phyloP scores from a whole-genome alignment of 2,329 filamentous ascomycete genomes.

The Lachnellula willkommii region DNA sequence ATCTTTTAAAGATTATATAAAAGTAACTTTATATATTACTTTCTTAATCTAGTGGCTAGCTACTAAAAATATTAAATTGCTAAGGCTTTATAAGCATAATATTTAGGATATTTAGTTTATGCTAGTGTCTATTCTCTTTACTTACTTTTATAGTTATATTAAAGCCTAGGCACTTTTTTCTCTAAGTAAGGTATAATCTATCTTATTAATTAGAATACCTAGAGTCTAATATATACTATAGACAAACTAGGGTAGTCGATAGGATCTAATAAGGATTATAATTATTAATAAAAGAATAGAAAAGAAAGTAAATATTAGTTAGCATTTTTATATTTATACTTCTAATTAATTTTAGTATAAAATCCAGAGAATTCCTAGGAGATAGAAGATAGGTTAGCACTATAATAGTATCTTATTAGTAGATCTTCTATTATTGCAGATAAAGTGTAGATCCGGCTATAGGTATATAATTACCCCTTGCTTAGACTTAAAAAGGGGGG shows the following conservation, averaged over 20 bases:
- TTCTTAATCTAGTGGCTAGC: constrained; percentile 73
- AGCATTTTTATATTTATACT: not conserved
- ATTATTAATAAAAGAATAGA: no score
- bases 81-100: constrained; percentile 77
- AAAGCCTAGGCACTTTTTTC: constrained; percentile 35
- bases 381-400: not conserved
- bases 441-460: not conserved
- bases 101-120: constrained; percentile 70
- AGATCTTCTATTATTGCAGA: not conserved
- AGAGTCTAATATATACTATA: no score
- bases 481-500: constrained; percentile 1
- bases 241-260: no score
- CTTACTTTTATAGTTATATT: constrained; percentile 51
- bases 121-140: constrained; percentile 47
- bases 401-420: not conserved
- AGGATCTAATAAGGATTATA: no score
- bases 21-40: constrained; percentile 48
- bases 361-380: not conserved
- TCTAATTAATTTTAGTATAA: constrained; percentile 1
- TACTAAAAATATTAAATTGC: constrained; percentile 82
- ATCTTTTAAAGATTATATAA: constrained; percentile 48
- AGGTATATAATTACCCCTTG: not conserved
- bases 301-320: no score
- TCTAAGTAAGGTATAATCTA: not conserved
- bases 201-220: no score